Base-by-base conservation (phyloP, 129 eudicot species). In the Flaveria ramosissima region DNA sequence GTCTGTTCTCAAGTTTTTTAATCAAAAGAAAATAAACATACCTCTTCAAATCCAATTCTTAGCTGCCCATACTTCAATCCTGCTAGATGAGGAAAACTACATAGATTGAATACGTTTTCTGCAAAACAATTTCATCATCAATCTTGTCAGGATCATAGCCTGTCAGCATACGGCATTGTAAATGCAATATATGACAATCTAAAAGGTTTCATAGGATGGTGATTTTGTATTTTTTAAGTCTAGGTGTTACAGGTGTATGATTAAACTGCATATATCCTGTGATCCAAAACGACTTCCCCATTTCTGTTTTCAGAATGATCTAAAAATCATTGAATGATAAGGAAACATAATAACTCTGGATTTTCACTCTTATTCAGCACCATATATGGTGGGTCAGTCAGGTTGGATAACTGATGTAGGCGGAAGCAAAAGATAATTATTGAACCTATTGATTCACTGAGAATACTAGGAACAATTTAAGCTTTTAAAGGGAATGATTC, bases 91-190 rank as follows among this genome's bases (percentile, higher is more conserved):
- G 99, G 97, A 80, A 94, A 94, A 83, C 80, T 82, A 78, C 90
- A 76, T 74, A 94, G 88, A 81, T 89, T 91, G 89, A 94, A 94
- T 46, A 94, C 99, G 78, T 94, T 91, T 83, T 94, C 99, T 94
- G 98, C 92, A 72, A 74, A 43, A 78, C 47, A 74, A 71, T 64
- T 50, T 19, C 71, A 67, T 24, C 32, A 63, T 81, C 32, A 81
- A 81, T 55, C 56, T 19, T 65, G 61, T 47, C 27, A 43, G 68
- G 73, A 83, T 69, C 27, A 52, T 46, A 57, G 47, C 27, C 14
- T 53, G 67, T 59, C 66, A 20, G 56, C 72, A 70, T 57, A 61
- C 39, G 62, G 23, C 57, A 41, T 50, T 41, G 57, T 14, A 41
- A 66, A 76, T 41, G 46, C 46, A 27, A 77, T 72, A 17, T 78